phyloP scores from a whole-genome alignment of 495 filamentous ascomycete species.

The Neurospora tetrasperma region DNA sequence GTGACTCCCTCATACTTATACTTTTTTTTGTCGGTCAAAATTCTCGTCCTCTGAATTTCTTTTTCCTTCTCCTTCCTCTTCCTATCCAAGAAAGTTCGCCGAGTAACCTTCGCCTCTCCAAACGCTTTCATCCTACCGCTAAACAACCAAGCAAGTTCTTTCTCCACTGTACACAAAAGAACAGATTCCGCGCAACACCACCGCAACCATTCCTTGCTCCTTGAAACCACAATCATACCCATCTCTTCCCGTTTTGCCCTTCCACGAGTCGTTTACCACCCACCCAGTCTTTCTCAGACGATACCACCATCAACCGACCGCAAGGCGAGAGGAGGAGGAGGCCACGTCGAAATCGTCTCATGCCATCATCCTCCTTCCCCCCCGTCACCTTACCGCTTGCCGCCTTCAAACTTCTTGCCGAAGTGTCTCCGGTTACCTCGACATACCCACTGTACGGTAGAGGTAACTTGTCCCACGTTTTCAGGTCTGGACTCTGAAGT shows the following conservation, averaged over 20 bases:
- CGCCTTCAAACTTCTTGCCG: background rate
- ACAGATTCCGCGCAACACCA: background rate
- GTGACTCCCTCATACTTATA: background rate
- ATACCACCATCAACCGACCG: background rate
- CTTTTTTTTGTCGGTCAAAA: background rate
- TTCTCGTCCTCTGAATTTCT: background rate
- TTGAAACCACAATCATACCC: background rate
- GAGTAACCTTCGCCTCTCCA: background rate
- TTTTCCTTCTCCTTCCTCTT: background rate
- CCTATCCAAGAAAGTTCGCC: background rate
- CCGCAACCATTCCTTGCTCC: background rate
- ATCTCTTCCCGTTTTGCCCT: background rate
- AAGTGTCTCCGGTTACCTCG: background rate
- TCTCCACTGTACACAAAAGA: background rate
- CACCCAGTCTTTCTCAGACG: background rate
- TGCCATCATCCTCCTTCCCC: background rate
- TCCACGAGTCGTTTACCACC: background rate
- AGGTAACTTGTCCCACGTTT: background rate
- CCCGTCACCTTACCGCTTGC: background rate
- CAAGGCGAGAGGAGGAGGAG: background rate
- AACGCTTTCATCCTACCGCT: background rate
- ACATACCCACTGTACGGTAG: background rate
- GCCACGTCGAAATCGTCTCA: background rate
- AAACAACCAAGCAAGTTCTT: background rate
- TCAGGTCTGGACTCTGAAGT: background rate